Percentiles rank a stretch among this genome's conserved stretches.
These are phyloP conservation scores for Sporothrix humicola DNA, from an alignment of 2,329 filamentous ascomycete species.

Conservation along the genomic window DNA sequence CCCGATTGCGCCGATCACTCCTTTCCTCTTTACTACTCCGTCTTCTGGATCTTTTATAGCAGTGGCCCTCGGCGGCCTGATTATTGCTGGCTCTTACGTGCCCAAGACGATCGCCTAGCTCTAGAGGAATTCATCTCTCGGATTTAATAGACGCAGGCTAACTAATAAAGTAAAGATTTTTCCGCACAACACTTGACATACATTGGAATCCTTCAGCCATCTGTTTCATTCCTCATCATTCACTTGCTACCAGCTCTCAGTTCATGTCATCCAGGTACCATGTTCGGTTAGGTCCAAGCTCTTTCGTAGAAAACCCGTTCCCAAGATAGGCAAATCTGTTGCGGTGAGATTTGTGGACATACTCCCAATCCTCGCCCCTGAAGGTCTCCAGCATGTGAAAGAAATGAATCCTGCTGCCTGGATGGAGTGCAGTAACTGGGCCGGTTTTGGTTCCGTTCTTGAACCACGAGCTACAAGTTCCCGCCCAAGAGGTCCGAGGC, in stretches of 20 bases:
- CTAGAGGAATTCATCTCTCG: slow-evolving; percentile 2
- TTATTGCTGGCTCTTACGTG: slow-evolving; percentile 7
- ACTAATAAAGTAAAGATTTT: slow-evolving; percentile 10
- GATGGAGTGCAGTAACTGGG: slow-evolving; percentile 9
- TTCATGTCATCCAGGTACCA: slow-evolving; percentile 8
- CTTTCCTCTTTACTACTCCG: neutral
- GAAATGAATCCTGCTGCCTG: slow-evolving; percentile 10
- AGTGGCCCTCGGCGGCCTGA: neutral
- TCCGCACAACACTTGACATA: neutral
- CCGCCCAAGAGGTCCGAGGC: slow-evolving; percentile 4
- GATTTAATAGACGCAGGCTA: slow-evolving; percentile 9
- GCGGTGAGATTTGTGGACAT: slow-evolving; percentile 2
- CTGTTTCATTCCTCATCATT: slow-evolving; percentile 2
- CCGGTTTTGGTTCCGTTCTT: slow-evolving; percentile 5
- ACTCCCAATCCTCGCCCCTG: slow-evolving; percentile 4
- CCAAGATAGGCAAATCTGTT: slow-evolving; percentile 11
- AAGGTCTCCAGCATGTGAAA: slow-evolving; percentile 3
- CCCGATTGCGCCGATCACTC: slow-evolving; percentile 9
- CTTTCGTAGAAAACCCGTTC: slow-evolving; percentile 4
- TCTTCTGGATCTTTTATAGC: neutral
- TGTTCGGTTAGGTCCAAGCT: neutral
- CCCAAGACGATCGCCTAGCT: slow-evolving; percentile 2
- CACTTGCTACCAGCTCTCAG: slow-evolving; percentile 7
- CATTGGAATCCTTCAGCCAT: neutral
- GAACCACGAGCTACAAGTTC: slow-evolving; percentile 10